A percentile compares a stretch with the other conserved stretches of the same genome.
phyloP scores from a whole-genome alignment of 169 alveolate genomes.

The Condylostoma magnum region DNA sequence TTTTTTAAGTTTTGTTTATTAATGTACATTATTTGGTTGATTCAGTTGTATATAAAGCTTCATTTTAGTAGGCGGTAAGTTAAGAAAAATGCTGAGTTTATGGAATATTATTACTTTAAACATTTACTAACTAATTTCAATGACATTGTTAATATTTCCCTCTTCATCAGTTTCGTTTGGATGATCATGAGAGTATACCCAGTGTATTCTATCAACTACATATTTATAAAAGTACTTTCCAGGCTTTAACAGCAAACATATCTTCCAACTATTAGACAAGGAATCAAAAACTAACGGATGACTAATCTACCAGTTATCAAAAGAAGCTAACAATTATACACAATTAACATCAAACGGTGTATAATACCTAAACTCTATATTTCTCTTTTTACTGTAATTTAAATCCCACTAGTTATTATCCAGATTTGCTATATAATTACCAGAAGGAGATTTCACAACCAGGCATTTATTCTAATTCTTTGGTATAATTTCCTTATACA shows the following conservation, averaged over 20 bases:
- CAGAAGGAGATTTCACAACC: not conserved
- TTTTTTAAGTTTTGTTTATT: no score
- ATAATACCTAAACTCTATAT: not conserved
- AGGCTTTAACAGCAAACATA: not conserved
- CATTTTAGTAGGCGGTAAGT: no score
- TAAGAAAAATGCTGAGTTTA: no score
- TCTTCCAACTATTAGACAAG: not conserved
- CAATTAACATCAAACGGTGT: not conserved
- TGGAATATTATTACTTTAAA: no score
- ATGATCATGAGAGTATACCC: not conserved
- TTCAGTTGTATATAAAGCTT: no score
- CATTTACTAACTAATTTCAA: no score
- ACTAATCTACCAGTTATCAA: not conserved
- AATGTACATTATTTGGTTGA: no score
- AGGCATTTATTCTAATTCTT: not conserved
- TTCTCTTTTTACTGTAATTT: not conserved
- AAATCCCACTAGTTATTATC: not conserved
- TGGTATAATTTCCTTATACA: not conserved
- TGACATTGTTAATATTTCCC: not conserved
- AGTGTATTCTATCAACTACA: not conserved
- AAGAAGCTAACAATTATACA: not conserved
- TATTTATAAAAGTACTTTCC: not conserved
- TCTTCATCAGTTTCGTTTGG: not conserved
- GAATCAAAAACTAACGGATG: not conserved
- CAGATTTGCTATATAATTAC: not conserved